These are phyloP conservation scores for Pugionium dolabratum DNA, from an alignment of 345 rosid species.

Conservation along the genomic window DNA sequence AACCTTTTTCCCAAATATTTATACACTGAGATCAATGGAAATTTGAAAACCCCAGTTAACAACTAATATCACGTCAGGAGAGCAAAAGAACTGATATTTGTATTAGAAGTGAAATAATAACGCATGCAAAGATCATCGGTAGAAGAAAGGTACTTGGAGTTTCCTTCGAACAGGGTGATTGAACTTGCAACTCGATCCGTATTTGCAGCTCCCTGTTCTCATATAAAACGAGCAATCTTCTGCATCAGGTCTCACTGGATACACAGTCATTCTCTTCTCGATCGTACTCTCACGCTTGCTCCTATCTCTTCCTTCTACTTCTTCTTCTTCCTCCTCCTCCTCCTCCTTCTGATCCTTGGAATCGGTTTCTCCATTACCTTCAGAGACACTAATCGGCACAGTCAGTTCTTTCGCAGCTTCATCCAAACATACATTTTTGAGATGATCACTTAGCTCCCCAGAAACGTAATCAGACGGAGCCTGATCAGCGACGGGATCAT, in stretches of 20 bases:
- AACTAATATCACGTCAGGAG: conserved; percentile 5
- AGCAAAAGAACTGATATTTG: background rate
- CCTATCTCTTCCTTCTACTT: background rate
- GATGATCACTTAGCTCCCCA: conserved; percentile 33
- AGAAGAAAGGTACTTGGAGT: conserved; percentile 54
- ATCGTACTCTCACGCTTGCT: conserved; percentile 24
- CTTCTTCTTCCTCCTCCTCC: conserved; percentile 7
- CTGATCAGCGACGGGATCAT: conserved; percentile 27
- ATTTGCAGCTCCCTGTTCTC: conserved; percentile 87
- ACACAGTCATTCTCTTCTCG: conserved; percentile 43
- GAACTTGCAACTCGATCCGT: conserved; percentile 90
- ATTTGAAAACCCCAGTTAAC: conserved; percentile 1
- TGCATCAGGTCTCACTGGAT: conserved; percentile 85
- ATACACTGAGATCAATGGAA: background rate
- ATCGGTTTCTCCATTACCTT: conserved; percentile 16
- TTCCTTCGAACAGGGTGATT: conserved; percentile 74
- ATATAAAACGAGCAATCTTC: conserved; percentile 85
- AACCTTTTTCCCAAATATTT: background rate
- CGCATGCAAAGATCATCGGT: conserved; percentile 12
- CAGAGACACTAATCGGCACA: conserved; percentile 18
- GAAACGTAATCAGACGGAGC: conserved; percentile 29
- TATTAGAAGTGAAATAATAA: background rate
- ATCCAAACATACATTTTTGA: conserved; percentile 47
- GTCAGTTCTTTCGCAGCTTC: conserved; percentile 25
- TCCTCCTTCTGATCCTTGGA: conserved; percentile 24